Conservation (phyloP, 1,284 basidiomycete genomes). For the Thelephora terrestris region DNA sequence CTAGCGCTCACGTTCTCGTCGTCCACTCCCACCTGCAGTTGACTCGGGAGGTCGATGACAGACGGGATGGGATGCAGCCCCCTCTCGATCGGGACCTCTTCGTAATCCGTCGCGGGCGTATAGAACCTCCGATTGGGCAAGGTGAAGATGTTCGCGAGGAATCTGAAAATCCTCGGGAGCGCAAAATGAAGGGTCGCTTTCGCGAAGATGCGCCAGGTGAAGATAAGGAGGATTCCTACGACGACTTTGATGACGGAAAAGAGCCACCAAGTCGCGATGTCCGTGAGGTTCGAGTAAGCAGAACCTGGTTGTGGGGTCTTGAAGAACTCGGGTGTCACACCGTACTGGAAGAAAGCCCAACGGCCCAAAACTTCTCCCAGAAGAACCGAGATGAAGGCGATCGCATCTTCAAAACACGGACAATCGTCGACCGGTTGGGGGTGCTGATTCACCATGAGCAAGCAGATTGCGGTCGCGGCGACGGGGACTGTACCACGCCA, state of each 20-base stretch:
- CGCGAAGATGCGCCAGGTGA: conserved; percentile 77
- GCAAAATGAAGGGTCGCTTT: conserved; percentile 66
- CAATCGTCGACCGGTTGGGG: conserved; percentile 93
- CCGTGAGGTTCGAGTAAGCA: conserved; percentile 38
- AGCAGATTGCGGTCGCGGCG: conserved; percentile 51
- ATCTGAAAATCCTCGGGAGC: conserved; percentile 76
- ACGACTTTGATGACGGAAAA: conserved; percentile 53
- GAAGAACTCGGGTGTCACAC: conserved; percentile 25
- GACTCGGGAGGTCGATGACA: conserved; percentile 67
- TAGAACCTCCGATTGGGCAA: conserved; percentile 79
- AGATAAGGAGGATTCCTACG: conserved; percentile 56
- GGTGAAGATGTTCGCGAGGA: conserved; percentile 48
- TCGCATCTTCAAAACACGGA: conserved; percentile 97
- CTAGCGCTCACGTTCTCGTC: conserved; percentile 16
- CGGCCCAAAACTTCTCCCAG: conserved; percentile 66
- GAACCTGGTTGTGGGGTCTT: conserved; percentile 46
- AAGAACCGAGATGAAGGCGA: conserved; percentile 82
- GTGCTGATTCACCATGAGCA: conserved; percentile 78
- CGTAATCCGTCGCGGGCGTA: conserved; percentile 82
- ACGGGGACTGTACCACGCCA: conserved; percentile 44
- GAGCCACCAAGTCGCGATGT: conserved; percentile 43
- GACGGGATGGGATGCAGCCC: conserved; percentile 71
- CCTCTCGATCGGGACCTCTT: conserved; percentile 48
- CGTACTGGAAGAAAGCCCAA: conserved; percentile 42
- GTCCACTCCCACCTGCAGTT: conserved; percentile 26